Conservation (phyloP, 192 early-diverging fungal species). For the Backusella liffmaniae region DNA sequence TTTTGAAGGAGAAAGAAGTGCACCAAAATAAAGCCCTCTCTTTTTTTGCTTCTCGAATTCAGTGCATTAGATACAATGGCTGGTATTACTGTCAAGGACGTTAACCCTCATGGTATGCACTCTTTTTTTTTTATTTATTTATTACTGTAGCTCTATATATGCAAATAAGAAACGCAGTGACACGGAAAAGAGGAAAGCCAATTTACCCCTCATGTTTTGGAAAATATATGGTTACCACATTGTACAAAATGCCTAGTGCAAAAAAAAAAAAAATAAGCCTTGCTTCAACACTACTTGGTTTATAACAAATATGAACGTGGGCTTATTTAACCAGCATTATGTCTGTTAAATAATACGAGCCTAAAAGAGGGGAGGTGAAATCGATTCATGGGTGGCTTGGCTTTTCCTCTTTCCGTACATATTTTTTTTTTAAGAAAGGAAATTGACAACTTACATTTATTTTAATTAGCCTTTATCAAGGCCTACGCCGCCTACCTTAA, state of each 20-base stretch:
- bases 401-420: not conserved
- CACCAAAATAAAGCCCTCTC: conserved; percentile 12
- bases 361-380: not conserved
- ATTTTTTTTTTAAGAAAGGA: not conserved
- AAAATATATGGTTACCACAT: not conserved
- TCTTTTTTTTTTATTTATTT: not conserved
- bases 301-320: not conserved
- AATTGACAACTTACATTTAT: not conserved
- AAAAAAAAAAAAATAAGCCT: not conserved
- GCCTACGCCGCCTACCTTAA: conserved; percentile 99
- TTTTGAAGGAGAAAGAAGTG: conserved; percentile 7
- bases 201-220: not conserved
- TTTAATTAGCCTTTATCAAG: conserved; percentile 83
- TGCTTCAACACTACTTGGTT: not conserved
- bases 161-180: not conserved
- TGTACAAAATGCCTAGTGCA: not conserved
- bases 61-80: conserved; percentile 31
- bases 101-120: conserved; percentile 73
- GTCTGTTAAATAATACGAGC: not conserved
- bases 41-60: conserved; percentile 27
- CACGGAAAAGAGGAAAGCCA: conserved; percentile 2
- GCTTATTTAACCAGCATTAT: not conserved
- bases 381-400: not conserved
- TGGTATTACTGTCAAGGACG: conserved; percentile 56
- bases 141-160: not conserved